These are phyloP conservation scores for Fusarium newnesense DNA, from an alignment of 2,329 filamentous ascomycete species.

Conservation along the genomic window DNA sequence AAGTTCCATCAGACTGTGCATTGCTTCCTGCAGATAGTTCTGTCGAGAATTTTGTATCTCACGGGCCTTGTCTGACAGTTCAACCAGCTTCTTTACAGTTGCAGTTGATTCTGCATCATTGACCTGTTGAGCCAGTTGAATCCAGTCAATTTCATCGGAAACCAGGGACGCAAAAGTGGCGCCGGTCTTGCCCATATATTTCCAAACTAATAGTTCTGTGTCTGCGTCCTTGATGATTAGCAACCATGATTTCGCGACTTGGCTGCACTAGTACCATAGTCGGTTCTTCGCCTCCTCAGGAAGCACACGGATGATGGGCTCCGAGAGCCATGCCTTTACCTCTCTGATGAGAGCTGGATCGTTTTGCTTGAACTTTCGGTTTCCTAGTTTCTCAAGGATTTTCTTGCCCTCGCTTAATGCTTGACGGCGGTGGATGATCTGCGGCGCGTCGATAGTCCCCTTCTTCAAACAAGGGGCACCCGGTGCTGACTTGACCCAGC, in stretches of 20 bases:
- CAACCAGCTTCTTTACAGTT: constrained; percentile 1
- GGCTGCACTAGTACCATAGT: constrained; percentile 3
- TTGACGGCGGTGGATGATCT: background rate
- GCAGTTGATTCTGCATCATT: background rate
- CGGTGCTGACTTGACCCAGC: background rate
- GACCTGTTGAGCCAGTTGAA: background rate
- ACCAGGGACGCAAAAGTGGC: background rate
- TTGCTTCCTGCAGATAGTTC: background rate
- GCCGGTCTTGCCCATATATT: background rate
- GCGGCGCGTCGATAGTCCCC: background rate
- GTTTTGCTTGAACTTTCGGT: background rate
- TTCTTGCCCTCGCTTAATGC: background rate
- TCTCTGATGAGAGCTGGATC: background rate
- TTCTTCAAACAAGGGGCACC: background rate
- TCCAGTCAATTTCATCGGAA: background rate
- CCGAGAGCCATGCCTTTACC: background rate
- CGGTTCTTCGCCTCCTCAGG: constrained; percentile 12
- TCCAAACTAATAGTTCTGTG: background rate
- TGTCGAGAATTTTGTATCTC: background rate
- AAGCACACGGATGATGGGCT: background rate
- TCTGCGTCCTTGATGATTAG: background rate
- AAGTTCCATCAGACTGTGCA: background rate
- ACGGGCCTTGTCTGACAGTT: background rate
- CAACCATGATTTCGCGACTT: constrained; percentile 3
- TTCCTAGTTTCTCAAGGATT: constrained; percentile 1